Conservation (phyloP, 192 early-diverging fungal species). For the Linnemannia exigua region DNA sequence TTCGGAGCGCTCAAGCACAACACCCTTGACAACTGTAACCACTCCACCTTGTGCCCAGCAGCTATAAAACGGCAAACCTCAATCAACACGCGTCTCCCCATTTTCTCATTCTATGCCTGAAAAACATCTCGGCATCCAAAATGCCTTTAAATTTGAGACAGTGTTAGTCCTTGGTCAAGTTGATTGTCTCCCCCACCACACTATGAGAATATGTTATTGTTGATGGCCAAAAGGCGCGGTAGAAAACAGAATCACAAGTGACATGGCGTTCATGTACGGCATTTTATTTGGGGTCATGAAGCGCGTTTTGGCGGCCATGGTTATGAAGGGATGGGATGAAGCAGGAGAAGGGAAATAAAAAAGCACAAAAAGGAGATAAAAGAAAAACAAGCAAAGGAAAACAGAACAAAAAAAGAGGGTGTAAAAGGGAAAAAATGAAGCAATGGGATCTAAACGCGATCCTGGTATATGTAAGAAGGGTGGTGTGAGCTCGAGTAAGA, state of each 20-base stretch:
- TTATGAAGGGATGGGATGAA: not conserved
- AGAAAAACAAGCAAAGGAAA: not conserved
- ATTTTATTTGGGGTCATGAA: not conserved
- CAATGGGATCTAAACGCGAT: slow-evolving; percentile 1
- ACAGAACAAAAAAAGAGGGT: not conserved
- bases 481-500: not conserved
- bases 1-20: not conserved
- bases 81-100: too few species aligned
- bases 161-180: too few species aligned
- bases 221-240: too few species aligned
- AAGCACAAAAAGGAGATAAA: not conserved
- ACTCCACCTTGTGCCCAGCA: too few species aligned
- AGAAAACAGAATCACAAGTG: too few species aligned
- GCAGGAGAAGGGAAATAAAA: not conserved
- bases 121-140: too few species aligned
- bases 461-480: slow-evolving; percentile 5
- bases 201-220: too few species aligned
- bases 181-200: too few species aligned
- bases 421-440: not conserved
- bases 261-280: not conserved
- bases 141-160: too few species aligned
- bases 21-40: too few species aligned
- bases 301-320: not conserved
- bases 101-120: too few species aligned
- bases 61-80: too few species aligned